Percentiles rank a stretch among this genome's conserved stretches.
Conservation (phyloP, 2,329 filamentous ascomycete species). For the Leptodontidium sp. region DNA sequence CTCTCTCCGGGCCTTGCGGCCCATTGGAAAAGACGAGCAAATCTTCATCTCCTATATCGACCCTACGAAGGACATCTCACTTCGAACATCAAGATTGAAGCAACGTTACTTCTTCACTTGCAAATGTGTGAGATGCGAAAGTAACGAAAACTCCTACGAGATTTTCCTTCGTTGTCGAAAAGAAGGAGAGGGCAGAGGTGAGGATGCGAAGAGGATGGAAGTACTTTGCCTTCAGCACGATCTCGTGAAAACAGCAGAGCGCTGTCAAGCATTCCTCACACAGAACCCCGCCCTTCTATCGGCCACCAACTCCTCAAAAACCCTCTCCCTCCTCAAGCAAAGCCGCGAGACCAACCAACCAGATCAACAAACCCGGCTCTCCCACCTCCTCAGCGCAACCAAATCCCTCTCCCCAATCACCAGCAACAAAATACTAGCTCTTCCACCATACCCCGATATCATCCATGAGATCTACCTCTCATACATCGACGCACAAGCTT, state of each 20-base stretch:
- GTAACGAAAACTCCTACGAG: constrained; percentile 33
- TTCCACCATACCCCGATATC: constrained; percentile 46
- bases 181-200: not conserved
- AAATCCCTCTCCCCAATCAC: constrained; percentile 13
- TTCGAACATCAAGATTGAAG: constrained; percentile 31
- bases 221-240: not conserved
- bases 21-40: constrained; percentile 62
- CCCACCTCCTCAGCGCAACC: not conserved
- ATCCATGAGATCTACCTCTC: constrained; percentile 54
- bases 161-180: constrained; percentile 19
- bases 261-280: not conserved
- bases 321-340: not conserved
- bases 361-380: not conserved
- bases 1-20: constrained; percentile 57
- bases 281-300: not conserved
- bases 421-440: constrained; percentile 24
- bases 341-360: not conserved
- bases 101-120: constrained; percentile 43
- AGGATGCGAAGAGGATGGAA: constrained; percentile 14
- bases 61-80: constrained; percentile 43
- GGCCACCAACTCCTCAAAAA: not conserved
- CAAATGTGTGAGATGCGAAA: constrained; percentile 38
- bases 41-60: constrained; percentile 70
- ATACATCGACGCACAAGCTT: constrained; percentile 55
- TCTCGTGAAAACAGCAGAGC: constrained; percentile 13